phyloP scores from a whole-genome alignment of 805 yeast genomes.

The Allodekkera sacchari region DNA sequence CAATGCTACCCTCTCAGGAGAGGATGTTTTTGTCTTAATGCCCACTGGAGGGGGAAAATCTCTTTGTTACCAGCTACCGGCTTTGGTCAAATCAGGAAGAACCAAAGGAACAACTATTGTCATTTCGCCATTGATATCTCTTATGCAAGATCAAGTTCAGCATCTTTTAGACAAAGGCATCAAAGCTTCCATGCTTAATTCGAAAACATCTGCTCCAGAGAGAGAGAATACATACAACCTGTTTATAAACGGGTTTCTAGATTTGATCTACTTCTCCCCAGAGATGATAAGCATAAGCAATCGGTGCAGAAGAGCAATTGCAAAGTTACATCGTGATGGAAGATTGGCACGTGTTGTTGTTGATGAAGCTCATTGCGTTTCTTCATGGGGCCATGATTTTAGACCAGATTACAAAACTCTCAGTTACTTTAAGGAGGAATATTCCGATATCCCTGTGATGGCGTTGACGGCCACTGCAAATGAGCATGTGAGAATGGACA shows the following conservation, averaged over 20 bases:
- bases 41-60: conserved; percentile 99
- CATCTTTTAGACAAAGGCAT: conserved; percentile 63
- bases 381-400: conserved; percentile 98
- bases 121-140: conserved; percentile 86
- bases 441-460: conserved; percentile 81
- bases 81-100: conserved; percentile 64
- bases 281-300: conserved; percentile 82
- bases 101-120: conserved; percentile 86
- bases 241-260: conserved; percentile 58
- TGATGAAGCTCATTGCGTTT: conserved; percentile 97
- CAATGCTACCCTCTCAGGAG: conserved; percentile 63
- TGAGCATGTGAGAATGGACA: conserved; percentile 80
- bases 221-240: conserved; percentile 51
- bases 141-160: conserved; percentile 95
- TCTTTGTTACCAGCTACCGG: conserved; percentile 90
- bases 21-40: conserved; percentile 91
- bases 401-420: conserved; percentile 90
- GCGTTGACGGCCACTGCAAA: conserved; percentile 97
- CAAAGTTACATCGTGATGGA: conserved; percentile 42
- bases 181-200: conserved; percentile 81
- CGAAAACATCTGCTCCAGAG: conserved; percentile 59
- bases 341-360: conserved; percentile 79
- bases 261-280: conserved; percentile 82
- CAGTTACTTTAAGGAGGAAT: conserved; percentile 60
- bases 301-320: conserved; percentile 57